Evolutionary conservation across 805 yeast species (phyloP).

Genomic region (Cyberlindnera japonica): DNA sequence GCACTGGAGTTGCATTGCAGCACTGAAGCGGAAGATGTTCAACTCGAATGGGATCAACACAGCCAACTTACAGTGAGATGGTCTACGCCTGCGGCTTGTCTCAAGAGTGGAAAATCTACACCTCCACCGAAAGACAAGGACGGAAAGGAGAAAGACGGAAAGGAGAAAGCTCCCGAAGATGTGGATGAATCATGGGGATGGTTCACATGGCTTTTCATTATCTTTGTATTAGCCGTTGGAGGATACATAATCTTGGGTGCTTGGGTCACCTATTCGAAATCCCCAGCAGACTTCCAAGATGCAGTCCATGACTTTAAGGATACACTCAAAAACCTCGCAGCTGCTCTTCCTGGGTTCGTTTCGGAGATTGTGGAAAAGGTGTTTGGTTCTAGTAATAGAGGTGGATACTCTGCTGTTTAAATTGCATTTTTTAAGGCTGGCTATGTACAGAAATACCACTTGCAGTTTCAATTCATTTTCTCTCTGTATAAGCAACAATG

Average conservation of each 20-base stretch:
- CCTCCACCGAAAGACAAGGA: slow-evolving; percentile 30
- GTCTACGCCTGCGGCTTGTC: slow-evolving; percentile 40
- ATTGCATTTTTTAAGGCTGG: background rate
- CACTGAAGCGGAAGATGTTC: slow-evolving; percentile 30
- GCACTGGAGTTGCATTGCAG: slow-evolving; percentile 47
- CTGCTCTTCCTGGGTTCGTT: slow-evolving; percentile 60
- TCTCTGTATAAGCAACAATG: slow-evolving; percentile 40
- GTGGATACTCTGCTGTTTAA: slow-evolving; percentile 90
- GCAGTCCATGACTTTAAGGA: slow-evolving; percentile 72
- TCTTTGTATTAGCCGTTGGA: slow-evolving; percentile 64
- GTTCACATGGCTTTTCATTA: slow-evolving; percentile 76
- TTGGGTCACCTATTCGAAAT: slow-evolving; percentile 68
- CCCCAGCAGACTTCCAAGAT: slow-evolving; percentile 66
- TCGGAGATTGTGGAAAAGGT: slow-evolving; percentile 66
- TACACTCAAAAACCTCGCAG: slow-evolving; percentile 52
- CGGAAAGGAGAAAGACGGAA: slow-evolving; percentile 17
- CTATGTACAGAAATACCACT: background rate
- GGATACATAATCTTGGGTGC: slow-evolving; percentile 71
- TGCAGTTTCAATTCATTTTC: slow-evolving; percentile 5
- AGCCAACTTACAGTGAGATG: slow-evolving; percentile 32
- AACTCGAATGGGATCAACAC: slow-evolving; percentile 24
- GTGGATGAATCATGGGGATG: slow-evolving; percentile 64
- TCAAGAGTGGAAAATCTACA: slow-evolving; percentile 29
- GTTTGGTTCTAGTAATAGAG: slow-evolving; percentile 63
- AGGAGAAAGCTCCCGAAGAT: slow-evolving; percentile 27